These are phyloP conservation scores for Musa beccarii DNA, from an alignment of 176 grass and related monocot genomes.

Conservation along the genomic window DNA sequence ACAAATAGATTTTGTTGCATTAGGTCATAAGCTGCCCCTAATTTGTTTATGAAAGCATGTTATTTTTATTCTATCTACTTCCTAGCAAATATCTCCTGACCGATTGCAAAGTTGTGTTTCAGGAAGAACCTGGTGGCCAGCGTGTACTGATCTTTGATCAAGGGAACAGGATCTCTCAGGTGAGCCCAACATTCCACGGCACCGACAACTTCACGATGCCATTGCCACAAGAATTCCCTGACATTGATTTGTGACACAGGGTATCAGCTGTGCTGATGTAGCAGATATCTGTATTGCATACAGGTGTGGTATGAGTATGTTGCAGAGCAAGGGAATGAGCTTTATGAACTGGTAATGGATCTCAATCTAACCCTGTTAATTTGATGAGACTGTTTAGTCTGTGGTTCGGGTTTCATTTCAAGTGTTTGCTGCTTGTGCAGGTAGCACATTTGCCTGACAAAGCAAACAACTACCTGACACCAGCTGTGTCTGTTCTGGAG, in stretches of 20 bases:
- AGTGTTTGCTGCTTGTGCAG: constrained; percentile 29
- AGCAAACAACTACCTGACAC: constrained; percentile 95
- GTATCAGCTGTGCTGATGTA: constrained; percentile 93
- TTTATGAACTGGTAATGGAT: constrained; percentile 77
- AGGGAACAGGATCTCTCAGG: constrained; percentile 93
- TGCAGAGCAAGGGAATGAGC: constrained; percentile 66
- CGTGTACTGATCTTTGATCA: constrained; percentile 97
- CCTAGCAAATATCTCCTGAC: background rate
- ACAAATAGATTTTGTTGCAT: background rate
- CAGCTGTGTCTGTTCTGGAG: constrained; percentile 87
- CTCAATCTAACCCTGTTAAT: constrained; percentile 9
- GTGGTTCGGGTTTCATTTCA: background rate
- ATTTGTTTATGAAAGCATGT: too few species aligned
- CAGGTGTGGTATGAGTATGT: constrained; percentile 95
- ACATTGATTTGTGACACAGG: constrained; percentile 33
- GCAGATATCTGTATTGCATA: constrained; percentile 65
- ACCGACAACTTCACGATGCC: background rate
- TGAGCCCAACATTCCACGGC: constrained; percentile 19
- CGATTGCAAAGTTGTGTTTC: constrained; percentile 14
- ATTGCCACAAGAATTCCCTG: background rate
- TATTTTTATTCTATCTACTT: background rate
- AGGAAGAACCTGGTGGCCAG: constrained; percentile 99
- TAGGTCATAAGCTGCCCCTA: background rate
- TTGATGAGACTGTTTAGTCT: background rate
- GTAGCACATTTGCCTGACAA: constrained; percentile 98